Evolutionary conservation across 2,329 filamentous ascomycete species (phyloP).

Genomic region (Annulohypoxylon truncatum): DNA sequence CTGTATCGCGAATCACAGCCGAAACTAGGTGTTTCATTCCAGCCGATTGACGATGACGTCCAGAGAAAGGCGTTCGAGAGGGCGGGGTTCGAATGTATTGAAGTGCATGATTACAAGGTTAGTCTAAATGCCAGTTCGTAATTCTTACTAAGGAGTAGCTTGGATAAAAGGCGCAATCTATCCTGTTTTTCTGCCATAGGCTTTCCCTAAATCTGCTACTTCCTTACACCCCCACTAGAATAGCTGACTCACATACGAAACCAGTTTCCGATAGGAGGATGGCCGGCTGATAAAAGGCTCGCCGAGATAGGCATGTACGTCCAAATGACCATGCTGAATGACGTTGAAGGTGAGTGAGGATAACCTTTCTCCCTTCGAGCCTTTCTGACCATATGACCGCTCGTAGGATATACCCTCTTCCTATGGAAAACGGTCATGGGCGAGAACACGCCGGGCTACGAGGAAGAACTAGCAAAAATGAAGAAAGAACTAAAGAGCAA

Average conservation of each 20-base stretch:
- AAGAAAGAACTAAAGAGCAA: conserved; percentile 41
- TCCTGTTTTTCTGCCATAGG: neutral
- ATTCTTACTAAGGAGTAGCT: neutral
- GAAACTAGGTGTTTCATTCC: conserved; percentile 58
- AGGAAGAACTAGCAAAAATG: conserved; percentile 41
- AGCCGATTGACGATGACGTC: conserved; percentile 63
- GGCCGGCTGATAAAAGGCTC: conserved; percentile 47
- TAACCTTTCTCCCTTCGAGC: neutral
- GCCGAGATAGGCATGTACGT: conserved; percentile 48
- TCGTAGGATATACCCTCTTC: conserved; percentile 45
- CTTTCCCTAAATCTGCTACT: neutral
- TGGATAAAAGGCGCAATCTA: neutral
- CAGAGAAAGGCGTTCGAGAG: conserved; percentile 64
- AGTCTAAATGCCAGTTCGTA: neutral
- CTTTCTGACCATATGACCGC: neutral
- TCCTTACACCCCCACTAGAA: neutral
- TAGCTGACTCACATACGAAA: neutral
- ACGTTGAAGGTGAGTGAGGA: conserved; percentile 44
- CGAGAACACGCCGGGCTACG: conserved; percentile 40
- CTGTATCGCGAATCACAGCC: conserved; percentile 57
- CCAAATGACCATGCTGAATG: conserved; percentile 45
- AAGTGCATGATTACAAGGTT: conserved; percentile 63
- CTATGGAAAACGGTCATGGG: conserved; percentile 45
- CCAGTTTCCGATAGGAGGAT: conserved; percentile 44
- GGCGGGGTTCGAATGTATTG: conserved; percentile 68